Evolutionary conservation across 1,139 yeast genomes (phyloP).

Genomic region (Geotrichum citri-aurantii): DNA sequence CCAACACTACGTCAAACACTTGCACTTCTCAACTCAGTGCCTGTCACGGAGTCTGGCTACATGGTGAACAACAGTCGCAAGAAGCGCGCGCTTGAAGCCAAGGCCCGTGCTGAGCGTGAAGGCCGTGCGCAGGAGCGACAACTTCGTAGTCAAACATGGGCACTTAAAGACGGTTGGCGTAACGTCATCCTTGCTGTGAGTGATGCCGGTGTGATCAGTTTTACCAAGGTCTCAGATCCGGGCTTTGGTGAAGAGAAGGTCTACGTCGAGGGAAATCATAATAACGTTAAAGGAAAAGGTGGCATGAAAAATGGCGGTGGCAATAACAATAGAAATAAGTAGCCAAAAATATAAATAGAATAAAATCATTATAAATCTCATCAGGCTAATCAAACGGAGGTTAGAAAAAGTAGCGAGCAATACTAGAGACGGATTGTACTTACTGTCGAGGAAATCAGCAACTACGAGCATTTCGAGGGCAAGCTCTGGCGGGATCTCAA

Average conservation of each 20-base stretch:
- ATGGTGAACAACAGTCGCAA: constrained; percentile 19
- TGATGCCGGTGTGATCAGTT: constrained; percentile 68
- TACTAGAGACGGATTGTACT: constrained; percentile 11
- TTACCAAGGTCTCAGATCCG: constrained; percentile 54
- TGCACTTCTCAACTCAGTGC: constrained; percentile 32
- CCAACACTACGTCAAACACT: constrained; percentile 45
- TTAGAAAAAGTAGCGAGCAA: not conserved
- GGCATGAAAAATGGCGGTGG: not conserved
- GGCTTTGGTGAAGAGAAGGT: constrained; percentile 40
- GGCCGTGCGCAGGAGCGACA: constrained; percentile 4
- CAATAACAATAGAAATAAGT: not conserved
- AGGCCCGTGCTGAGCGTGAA: constrained; percentile 25
- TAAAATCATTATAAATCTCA: not conserved
- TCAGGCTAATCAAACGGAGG: not conserved
- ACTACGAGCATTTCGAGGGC: constrained; percentile 87
- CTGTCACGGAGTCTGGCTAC: constrained; percentile 24
- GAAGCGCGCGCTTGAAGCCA: constrained; percentile 22
- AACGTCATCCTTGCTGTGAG: constrained; percentile 58
- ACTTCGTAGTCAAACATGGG: constrained; percentile 31
- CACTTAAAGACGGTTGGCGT: constrained; percentile 46
- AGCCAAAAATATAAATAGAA: not conserved
- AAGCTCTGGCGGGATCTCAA: constrained; percentile 87
- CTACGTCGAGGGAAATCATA: not conserved
- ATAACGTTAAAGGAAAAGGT: not conserved
- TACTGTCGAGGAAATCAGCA: constrained; percentile 77